phyloP scores from a whole-genome alignment of 1,139 yeast genomes.

The Kodamaea plutei region DNA sequence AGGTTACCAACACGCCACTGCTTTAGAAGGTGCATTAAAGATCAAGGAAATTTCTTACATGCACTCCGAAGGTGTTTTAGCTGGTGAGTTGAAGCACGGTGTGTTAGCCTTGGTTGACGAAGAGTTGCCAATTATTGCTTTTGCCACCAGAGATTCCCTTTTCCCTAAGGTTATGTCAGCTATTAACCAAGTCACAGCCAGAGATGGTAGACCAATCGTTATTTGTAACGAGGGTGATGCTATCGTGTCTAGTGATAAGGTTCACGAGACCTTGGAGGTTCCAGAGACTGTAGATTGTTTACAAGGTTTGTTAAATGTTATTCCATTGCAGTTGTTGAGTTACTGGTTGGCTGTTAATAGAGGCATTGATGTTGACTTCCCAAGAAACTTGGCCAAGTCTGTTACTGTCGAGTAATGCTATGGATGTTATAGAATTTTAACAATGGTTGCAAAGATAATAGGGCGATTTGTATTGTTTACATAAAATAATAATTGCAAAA shows the following conservation, averaged over 20 bases:
- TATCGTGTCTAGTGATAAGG: conserved; percentile 48
- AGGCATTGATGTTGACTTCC: conserved; percentile 97
- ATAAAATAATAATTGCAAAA: no score
- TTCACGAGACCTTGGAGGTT: conserved; percentile 73
- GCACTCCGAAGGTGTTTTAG: conserved; percentile 99
- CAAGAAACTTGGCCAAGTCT: conserved; percentile 96
- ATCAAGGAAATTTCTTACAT: conserved; percentile 97
- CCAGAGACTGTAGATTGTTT: conserved; percentile 96
- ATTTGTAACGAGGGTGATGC: conserved; percentile 88
- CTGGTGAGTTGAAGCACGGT: conserved; percentile 99
- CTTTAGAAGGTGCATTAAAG: conserved; percentile 96
- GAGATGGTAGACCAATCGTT: conserved; percentile 95
- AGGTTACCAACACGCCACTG: conserved; percentile 96
- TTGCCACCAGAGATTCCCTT: conserved; percentile 96
- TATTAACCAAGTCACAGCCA: conserved; percentile 93
- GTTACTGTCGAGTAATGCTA: conserved; percentile 91
- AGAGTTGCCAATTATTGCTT: conserved; percentile 86
- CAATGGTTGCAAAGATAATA: no score
- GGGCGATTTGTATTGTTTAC: no score
- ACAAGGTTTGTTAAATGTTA: conserved; percentile 92
- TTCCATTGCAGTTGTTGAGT: conserved; percentile 93
- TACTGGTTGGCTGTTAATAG: conserved; percentile 96
- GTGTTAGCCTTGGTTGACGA: conserved; percentile 96
- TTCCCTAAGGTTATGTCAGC: conserved; percentile 97
- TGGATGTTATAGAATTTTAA: background rate